A percentile compares a stretch with the other conserved stretches of the same genome.
Evolutionary conservation across 768 basidiomycete genomes (phyloP).

Genomic region (Tylopilus balloui): DNA sequence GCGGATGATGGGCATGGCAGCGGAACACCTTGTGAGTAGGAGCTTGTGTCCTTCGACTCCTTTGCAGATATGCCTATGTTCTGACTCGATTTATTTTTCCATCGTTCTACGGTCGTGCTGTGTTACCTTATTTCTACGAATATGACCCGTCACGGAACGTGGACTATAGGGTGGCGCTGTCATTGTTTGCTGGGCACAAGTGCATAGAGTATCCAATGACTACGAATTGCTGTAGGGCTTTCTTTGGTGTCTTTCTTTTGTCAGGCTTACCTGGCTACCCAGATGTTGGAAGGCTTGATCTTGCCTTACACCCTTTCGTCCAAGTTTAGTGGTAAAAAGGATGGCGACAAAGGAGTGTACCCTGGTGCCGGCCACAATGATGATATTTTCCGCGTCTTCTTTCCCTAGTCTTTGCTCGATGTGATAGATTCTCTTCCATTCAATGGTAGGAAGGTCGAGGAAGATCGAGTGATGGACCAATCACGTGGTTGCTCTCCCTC

Average conservation of each 20-base stretch:
- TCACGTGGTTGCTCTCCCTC: too few relatives aligned
- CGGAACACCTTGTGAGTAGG: constrained; percentile 2
- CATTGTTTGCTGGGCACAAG: constrained; percentile 1
- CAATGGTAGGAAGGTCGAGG: too few relatives aligned
- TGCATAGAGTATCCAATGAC: neutral
- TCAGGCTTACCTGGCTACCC: neutral
- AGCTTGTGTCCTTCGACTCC: neutral
- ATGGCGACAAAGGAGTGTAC: neutral
- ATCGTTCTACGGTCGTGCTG: too few relatives aligned
- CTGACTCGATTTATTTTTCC: neutral
- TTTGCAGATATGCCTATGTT: neutral
- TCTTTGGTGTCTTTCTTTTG: neutral
- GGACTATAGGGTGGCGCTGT: neutral
- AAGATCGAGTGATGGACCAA: too few relatives aligned
- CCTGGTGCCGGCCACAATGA: neutral
- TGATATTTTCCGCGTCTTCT: neutral
- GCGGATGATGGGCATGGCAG: constrained; percentile 2
- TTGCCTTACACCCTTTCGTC: neutral
- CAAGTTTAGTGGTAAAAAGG: neutral
- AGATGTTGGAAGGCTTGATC: neutral
- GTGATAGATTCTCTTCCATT: neutral
- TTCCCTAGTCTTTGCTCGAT: neutral
- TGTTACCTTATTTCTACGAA: neutral
- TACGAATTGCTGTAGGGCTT: neutral
- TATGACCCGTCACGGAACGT: neutral